Conservation (phyloP, 345 rosid genomes). For the Angophora floribunda region DNA sequence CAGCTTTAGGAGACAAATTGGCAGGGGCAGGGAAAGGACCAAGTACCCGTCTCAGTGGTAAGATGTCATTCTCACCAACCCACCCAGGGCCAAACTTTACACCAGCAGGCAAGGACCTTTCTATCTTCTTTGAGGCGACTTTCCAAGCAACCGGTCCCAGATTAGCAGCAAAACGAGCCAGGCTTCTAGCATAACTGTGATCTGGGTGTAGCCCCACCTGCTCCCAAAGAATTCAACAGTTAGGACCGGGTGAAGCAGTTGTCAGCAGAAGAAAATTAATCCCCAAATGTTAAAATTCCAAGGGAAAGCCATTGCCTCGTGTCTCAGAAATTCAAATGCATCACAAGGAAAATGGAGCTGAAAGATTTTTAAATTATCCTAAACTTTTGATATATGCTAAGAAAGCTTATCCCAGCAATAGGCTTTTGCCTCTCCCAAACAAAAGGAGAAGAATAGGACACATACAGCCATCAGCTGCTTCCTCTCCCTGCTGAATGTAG, state of each 20-base stretch:
- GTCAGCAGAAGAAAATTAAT: background rate
- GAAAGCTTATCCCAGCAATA: background rate
- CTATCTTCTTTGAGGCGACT: slow-evolving; percentile 47
- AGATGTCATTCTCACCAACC: slow-evolving; percentile 64
- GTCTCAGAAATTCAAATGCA: background rate
- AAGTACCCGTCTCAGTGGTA: slow-evolving; percentile 17
- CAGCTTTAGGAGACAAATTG: slow-evolving; percentile 7
- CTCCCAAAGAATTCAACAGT: background rate
- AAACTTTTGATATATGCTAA: background rate
- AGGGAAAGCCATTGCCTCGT: background rate
- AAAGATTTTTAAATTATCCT: background rate
- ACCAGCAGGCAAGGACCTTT: slow-evolving; percentile 46
- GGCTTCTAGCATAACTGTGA: slow-evolving; percentile 69
- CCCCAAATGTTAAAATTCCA: background rate
- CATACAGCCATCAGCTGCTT: slow-evolving; percentile 54
- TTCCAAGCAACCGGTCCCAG: slow-evolving; percentile 69
- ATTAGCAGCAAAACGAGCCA: slow-evolving; percentile 71
- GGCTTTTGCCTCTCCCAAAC: background rate
- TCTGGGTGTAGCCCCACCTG: slow-evolving; percentile 87
- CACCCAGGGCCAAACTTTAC: slow-evolving; percentile 74
- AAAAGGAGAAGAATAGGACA: background rate
- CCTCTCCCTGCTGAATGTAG: slow-evolving; percentile 32
- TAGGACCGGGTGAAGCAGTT: background rate
- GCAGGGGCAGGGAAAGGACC: slow-evolving; percentile 4
- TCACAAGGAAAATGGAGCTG: background rate